Conservation (phyloP, 305 asterid species). For the Fraxinus greggii region DNA sequence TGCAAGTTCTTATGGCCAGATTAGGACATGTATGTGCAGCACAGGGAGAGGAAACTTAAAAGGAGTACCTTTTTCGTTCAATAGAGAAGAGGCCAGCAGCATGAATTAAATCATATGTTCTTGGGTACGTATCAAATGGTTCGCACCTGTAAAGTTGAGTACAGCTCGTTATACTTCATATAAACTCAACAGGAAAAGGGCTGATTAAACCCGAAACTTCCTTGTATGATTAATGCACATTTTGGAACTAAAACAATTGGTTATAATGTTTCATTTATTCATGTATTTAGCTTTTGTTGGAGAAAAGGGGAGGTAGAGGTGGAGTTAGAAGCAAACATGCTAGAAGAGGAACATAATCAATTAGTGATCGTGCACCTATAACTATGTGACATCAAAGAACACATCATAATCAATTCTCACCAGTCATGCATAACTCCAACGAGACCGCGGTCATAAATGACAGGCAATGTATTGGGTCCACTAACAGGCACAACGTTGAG, state of each 20-base stretch:
- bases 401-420: slow-evolving; percentile 37
- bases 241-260: neutral
- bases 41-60: neutral
- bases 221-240: neutral
- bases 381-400: slow-evolving; percentile 9
- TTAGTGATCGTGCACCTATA: neutral
- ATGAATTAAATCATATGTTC: slow-evolving; percentile 81
- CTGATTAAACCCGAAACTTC: neutral
- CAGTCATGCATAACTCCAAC: slow-evolving; percentile 91
- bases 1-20: neutral
- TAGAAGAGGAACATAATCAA: neutral
- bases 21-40: neutral
- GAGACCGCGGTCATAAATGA: slow-evolving; percentile 88
- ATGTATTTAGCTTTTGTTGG: neutral
- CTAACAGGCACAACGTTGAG: slow-evolving; percentile 85
- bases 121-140: slow-evolving; percentile 83
- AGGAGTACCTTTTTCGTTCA: slow-evolving; percentile 60
- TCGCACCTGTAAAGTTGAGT: slow-evolving; percentile 64
- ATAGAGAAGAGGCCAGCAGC: slow-evolving; percentile 79
- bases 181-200: neutral
- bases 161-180: slow-evolving; percentile 9
- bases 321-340: neutral
- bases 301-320: neutral
- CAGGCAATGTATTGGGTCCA: slow-evolving; percentile 85
- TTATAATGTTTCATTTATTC: neutral